Percentiles rank a stretch among this genome's conserved stretches.
These are phyloP conservation scores for Helicosporidium sp. DNA, from an alignment of 139 green algal genomes.

Conservation along the genomic window DNA sequence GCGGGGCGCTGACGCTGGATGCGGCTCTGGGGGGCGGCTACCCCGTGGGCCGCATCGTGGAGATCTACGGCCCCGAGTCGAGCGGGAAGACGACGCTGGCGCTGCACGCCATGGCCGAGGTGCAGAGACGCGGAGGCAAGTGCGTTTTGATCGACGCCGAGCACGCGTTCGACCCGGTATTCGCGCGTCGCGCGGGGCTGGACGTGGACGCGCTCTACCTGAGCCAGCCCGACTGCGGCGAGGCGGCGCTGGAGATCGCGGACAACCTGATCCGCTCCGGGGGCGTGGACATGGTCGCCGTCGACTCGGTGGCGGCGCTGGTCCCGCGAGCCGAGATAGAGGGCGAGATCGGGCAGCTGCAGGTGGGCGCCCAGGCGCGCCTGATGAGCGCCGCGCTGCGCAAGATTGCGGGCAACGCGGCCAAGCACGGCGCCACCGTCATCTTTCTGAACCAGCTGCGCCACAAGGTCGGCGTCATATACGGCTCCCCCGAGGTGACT, in stretches of 20 bases:
- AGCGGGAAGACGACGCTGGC: constrained; percentile 91
- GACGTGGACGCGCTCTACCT: constrained; percentile 45
- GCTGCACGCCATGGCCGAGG: constrained; percentile 77
- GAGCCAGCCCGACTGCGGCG: constrained; percentile 55
- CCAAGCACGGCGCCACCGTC: constrained; percentile 54
- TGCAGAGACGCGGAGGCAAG: constrained; percentile 39
- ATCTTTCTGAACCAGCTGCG: constrained; percentile 90
- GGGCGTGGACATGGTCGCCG: constrained; percentile 63
- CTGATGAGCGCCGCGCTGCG: constrained; percentile 81
- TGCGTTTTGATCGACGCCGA: constrained; percentile 79
- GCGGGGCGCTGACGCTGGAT: constrained; percentile 64
- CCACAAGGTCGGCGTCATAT: constrained; percentile 79
- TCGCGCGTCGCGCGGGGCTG: constrained; percentile 40
- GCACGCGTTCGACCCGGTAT: constrained; percentile 78
- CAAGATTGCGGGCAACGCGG: constrained; percentile 65
- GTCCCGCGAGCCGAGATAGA: constrained; percentile 77
- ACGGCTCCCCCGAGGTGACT: constrained; percentile 80
- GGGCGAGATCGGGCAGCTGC: constrained; percentile 57
- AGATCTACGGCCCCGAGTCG: constrained; percentile 81
- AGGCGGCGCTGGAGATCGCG: constrained; percentile 66
- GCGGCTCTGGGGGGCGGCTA: constrained; percentile 60
- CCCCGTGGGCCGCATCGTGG: constrained; percentile 65
- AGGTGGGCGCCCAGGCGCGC: constrained; percentile 66
- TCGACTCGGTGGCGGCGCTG: constrained; percentile 85
- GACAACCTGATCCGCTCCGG: constrained; percentile 51